Base-by-base conservation (phyloP, 108 stramenopile species). In the Discostella stelligeroides region DNA sequence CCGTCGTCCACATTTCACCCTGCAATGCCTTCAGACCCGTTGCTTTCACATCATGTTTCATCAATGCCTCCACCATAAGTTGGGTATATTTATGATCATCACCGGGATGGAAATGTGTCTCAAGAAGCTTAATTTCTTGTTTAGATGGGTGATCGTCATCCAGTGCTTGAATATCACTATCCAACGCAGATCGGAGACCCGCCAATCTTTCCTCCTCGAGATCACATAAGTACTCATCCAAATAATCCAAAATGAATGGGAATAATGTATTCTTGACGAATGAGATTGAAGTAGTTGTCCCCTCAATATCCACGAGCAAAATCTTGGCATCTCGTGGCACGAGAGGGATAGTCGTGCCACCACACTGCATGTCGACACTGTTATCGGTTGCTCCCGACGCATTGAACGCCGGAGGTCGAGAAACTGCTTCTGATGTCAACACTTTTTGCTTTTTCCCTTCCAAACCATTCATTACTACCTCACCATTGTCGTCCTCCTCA, bases 271-370 rank as follows among this genome's bases (percentile, higher is more conserved):
- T 88, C 43, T 96, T 84, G 24, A 98, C 97, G 76, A 96, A 98
- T 4, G 95, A 85, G 70, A 98, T 95, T 21, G 95, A 86, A 7
- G 95, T 95, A 5, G 92, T 96, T 39, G 92, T 92, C 0, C 97
- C 97, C 73, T 98, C 97, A 69, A 98, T 96, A 67, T 98, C 97
- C 57, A 98, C 70, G 34, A 98, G 60, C 24, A 98, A 59, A 60
- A 84, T 71, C 37, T 92, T 91, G 29, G 77, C 68, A 73, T 94
- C 89, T 40, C 88, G 63, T 8, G 92, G 92, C n/a, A 91, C 56
- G 9, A 90, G 64, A 1, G 89, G 89, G 15, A 84, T 70, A 42
- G 68, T 63, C 53, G 84, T 90, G 20, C 34, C 18, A 8, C 71
- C 29, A 29, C 61, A 59, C n/a, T n/a, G 14, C 40, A 89, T 45